Conservation (phyloP, 208 protist species). For the Tritrichomonas musculus region DNA sequence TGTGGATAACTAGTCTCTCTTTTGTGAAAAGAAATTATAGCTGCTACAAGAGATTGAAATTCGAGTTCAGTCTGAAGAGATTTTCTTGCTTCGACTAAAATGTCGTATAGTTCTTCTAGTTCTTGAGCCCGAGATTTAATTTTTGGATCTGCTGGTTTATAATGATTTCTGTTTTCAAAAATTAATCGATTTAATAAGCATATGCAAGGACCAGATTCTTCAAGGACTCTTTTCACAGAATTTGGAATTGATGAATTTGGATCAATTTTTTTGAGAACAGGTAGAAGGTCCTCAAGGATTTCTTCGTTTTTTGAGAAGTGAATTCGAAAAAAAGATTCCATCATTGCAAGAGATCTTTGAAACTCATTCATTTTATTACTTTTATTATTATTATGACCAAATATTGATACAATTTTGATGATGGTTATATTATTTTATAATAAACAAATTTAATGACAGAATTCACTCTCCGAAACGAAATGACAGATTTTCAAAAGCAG, state of each 20-base stretch:
- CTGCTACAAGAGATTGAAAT: not conserved
- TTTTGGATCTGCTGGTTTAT: not conserved
- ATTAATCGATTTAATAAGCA: not conserved
- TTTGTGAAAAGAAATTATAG: conserved; percentile 6
- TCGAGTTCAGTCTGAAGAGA: not conserved
- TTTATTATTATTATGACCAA: no score
- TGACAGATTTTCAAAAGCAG: no score
- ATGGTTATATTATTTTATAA: no score
- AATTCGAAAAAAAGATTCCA: not conserved
- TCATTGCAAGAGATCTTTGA: no score
- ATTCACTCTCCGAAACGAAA: no score
- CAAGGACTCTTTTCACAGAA: not conserved
- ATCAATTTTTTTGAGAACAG: not conserved
- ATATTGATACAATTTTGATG: no score
- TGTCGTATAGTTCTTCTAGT: not conserved
- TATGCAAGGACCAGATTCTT: not conserved
- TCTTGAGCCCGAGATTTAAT: not conserved
- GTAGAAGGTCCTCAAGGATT: not conserved
- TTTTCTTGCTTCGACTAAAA: not conserved
- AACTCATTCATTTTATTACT: no score
- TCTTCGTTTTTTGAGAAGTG: not conserved
- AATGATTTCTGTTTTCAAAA: not conserved
- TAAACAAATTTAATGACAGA: no score
- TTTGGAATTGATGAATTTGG: not conserved
- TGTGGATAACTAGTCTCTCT: not conserved